Base-by-base conservation (phyloP, 2,329 filamentous ascomycete genomes). In the Alternaria panax region DNA sequence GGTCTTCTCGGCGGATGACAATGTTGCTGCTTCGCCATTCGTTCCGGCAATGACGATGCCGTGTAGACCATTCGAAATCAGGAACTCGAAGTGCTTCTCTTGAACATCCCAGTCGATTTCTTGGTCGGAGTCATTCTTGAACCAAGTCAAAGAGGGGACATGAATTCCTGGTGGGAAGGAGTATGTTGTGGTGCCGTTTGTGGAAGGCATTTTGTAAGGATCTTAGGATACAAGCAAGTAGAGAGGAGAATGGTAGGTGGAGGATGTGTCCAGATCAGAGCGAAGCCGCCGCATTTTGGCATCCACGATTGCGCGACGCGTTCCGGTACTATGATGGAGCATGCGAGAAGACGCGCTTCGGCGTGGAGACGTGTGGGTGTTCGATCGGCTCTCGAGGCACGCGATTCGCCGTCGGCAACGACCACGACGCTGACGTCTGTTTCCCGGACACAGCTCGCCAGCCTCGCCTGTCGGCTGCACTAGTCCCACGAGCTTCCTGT, bases 31-130 rank as follows among this genome's bases (percentile, higher is more conserved):
- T 73, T 82, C 81, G 22, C 81, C 81, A 53, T 81, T 83, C 8
- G 81, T 80, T 42, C 81, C 80, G 25, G 78, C 79, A 24, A 81
- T 75, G 18, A 82, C 80, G 25, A 77, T 77, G 7, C 84, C 84
- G 50, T 87, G 82, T 6, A 87, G 73, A 1, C 84, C 84, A 42
- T 82, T 85, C 11, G 72, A 75, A 53, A 86, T 78, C n/a, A 87
- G 72, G 65, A 85, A 86, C 65, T 84, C 78, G 24, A 86, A 73
- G 59, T 87, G 85, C 62, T 80, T 79, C 56, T 80, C 80, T 67
- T 88, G 84, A 1, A 83, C 71, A 6, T 80, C 77, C 85, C 84
- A 87, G 67, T 87, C 84, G 38, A 87, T 83, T 41, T 85, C 82
- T 66, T 87, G 85, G 5, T 66, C 74, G 27, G 71, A 66, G 58